Conservation (phyloP, 2,329 filamentous ascomycete species). For the Sarocladium brachiariae region DNA sequence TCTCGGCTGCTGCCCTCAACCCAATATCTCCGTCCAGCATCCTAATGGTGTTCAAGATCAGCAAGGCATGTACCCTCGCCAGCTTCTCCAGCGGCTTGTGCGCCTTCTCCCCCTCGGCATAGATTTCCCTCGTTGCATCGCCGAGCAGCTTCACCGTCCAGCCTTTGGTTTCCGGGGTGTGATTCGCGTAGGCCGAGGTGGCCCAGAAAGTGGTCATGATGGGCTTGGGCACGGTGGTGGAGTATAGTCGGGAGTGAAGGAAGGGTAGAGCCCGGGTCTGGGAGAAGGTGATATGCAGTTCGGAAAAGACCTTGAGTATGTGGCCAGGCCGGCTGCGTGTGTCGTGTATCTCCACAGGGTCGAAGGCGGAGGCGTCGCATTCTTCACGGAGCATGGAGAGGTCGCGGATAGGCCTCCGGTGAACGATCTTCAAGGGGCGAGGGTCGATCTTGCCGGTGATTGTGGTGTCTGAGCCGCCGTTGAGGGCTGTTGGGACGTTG, state of each 20-base stretch:
- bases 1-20: conserved; percentile 32
- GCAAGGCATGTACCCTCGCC: conserved; percentile 35
- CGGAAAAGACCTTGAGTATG: conserved; percentile 24
- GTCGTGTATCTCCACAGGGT: conserved; percentile 29
- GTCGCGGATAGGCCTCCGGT: conserved; percentile 22
- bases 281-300: conserved; percentile 28
- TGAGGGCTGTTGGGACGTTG: conserved; percentile 9
- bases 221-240: conserved; percentile 29
- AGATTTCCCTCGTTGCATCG: conserved; percentile 30
- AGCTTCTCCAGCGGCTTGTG: conserved; percentile 30
- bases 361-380: conserved; percentile 15
- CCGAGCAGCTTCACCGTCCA: conserved; percentile 33
- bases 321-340: conserved; percentile 27
- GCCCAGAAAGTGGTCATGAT: conserved; percentile 34
- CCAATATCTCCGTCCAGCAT: conserved; percentile 37
- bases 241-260: conserved; percentile 37
- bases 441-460: conserved; percentile 6
- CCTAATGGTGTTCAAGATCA: conserved; percentile 34
- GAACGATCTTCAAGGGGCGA: not conserved
- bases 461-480: conserved; percentile 7
- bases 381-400: conserved; percentile 18
- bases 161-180: conserved; percentile 29
- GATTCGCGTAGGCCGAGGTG: conserved; percentile 30
- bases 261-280: conserved; percentile 31
- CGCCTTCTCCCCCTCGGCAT: conserved; percentile 25